A percentile compares a stretch with the other conserved stretches of the same genome.
These are phyloP conservation scores for Lycium ferocissimum DNA, from an alignment of 257 asterid species.

Conservation along the genomic window DNA sequence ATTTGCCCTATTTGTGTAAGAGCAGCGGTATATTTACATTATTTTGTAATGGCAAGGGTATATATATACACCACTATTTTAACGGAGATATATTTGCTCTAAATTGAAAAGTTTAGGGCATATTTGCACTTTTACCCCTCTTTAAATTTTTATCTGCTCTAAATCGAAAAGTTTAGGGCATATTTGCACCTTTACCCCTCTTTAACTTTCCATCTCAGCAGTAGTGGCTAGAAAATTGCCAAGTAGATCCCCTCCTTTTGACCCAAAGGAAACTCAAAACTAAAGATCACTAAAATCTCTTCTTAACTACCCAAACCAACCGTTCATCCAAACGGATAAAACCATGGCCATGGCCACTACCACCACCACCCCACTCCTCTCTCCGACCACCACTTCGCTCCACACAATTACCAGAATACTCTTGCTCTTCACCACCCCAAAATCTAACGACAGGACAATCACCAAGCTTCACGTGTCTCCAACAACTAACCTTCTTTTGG, in stretches of 20 bases:
- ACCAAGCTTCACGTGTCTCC: constrained; percentile 75
- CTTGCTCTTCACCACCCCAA: constrained; percentile 39
- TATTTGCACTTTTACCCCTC: no score
- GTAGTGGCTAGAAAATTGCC: constrained; percentile 46
- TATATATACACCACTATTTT: no score
- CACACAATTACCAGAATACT: constrained; percentile 32
- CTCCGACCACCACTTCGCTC: constrained; percentile 42
- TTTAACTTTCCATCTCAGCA: no score
- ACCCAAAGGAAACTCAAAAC: constrained; percentile 37
- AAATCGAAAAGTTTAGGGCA: no score
- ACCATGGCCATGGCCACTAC: constrained; percentile 50
- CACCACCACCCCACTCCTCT: constrained; percentile 39
- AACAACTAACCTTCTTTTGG: no score
- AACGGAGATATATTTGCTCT: no score
- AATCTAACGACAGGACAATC: constrained; percentile 44
- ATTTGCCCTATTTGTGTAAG: no score
- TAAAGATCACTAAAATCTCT: background rate
- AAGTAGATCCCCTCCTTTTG: constrained; percentile 34
- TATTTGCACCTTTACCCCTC: no score
- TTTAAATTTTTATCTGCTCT: no score
- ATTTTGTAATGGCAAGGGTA: no score
- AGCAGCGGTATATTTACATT: no score
- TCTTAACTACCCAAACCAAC: constrained; percentile 41
- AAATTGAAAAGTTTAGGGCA: no score
- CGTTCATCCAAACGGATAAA: constrained; percentile 39